Evolutionary conservation across 768 basidiomycete genomes (phyloP), one percentile per base, ranked within the genome.

Genomic region (Termitomyces eurrhizus): DNA sequence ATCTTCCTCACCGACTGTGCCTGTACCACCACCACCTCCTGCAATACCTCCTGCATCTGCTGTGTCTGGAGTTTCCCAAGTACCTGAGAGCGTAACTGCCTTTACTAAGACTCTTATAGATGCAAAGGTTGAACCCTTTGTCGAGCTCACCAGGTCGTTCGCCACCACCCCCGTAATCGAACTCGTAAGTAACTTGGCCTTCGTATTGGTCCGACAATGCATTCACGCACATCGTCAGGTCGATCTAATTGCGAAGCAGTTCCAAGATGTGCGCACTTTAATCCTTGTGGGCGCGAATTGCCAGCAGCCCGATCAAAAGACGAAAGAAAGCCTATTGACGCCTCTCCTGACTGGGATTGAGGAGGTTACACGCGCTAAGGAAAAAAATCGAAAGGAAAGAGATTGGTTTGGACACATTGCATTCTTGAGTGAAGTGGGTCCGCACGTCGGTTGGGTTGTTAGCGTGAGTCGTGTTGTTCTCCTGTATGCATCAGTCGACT

Each of bases 371-470:
- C 86, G 88, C 48, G 78, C 89, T 63, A 94, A 94, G 75, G 94
- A 96, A 62, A 84, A 86, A 39, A 87, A 88, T 62, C 77, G 91
- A 63, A 85, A 87, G 70, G 88, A 90, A 57, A 80, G 89, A 58
- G 90, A 93, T 50, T 95, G 90, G 87, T 85, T 83, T 66, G 86
- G 83, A 46, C 93, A 95, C 69, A 77, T 98, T 29, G 86, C 84
- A 35, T 83, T 87, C 29, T 78, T 97, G n/a, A 84, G 88, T 3
- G 95, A 95, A 68, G 93, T 91, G 21, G 87, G 85, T 0, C 81
- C 89, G 5, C 85, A 81, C 21, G 85, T 93, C 62, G 95, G 89
- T 26, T 99, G 97, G 97, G 86, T 98, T 46, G 81, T 87, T 36
- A 78, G 85, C 54, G 95, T 95, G 67, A 72, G 92, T 78, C 5